phyloP scores from a whole-genome alignment of 352 stramenopile genomes.

The Phytopythium sindhum region DNA sequence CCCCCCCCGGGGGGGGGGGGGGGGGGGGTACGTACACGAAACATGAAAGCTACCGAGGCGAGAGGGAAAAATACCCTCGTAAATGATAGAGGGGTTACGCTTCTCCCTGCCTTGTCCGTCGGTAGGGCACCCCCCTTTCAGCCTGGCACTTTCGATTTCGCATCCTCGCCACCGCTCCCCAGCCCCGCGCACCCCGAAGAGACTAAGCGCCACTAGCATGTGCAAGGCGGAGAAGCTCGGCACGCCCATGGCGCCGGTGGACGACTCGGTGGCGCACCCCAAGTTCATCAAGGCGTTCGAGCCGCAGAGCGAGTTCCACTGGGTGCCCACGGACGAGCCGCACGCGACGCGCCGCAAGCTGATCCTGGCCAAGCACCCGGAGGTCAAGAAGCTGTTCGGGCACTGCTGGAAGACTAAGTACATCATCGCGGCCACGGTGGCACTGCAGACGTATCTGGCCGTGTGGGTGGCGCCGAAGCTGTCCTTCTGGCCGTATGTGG shows the following conservation, averaged over 20 bases:
- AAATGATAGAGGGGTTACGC: background rate
- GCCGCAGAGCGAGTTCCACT: slow-evolving; percentile 74
- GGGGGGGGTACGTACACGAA: background rate
- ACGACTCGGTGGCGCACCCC: slow-evolving; percentile 34
- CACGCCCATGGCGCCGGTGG: slow-evolving; percentile 29
- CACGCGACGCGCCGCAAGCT: slow-evolving; percentile 82
- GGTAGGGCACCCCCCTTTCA: too few species aligned
- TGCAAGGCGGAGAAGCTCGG: slow-evolving; percentile 43
- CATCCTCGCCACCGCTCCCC: background rate
- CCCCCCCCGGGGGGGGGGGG: too few species aligned
- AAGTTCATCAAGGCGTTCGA: slow-evolving; percentile 48
- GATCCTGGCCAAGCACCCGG: slow-evolving; percentile 85
- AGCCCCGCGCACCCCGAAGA: background rate
- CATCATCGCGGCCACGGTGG: slow-evolving; percentile 66
- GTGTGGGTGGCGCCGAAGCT: slow-evolving; percentile 50
- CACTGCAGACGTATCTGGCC: slow-evolving; percentile 80
- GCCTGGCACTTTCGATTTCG: slow-evolving; percentile 1
- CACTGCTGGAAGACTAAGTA: slow-evolving; percentile 86
- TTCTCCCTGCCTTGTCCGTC: background rate
- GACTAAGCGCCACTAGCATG: slow-evolving; percentile 19
- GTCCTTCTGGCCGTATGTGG: slow-evolving; percentile 59
- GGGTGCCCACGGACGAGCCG: slow-evolving; percentile 80
- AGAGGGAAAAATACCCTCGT: background rate
- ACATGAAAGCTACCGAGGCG: background rate
- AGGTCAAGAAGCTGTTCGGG: slow-evolving; percentile 90